Conservation (phyloP, 2,329 filamentous ascomycete genomes). For the Epichloe elymi region DNA sequence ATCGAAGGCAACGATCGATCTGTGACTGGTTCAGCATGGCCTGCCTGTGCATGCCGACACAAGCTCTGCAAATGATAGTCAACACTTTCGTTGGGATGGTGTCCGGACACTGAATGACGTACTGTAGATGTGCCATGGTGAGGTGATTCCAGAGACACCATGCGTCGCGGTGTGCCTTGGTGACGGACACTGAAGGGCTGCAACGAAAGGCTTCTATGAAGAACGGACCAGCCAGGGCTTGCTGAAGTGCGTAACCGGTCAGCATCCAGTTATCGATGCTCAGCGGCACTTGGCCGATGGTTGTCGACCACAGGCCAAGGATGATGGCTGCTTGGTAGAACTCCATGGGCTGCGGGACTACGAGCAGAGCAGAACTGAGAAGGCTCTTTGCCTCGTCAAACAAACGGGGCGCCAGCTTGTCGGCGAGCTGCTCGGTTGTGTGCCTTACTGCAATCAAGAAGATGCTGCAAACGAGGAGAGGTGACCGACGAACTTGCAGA, state of each 20-base stretch:
- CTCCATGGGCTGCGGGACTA: slow-evolving; percentile 9
- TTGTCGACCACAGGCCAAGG: slow-evolving; percentile 16
- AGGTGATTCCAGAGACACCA: slow-evolving; percentile 18
- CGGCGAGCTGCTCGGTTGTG: slow-evolving; percentile 12
- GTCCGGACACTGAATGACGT: not conserved
- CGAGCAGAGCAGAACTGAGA: slow-evolving; percentile 7
- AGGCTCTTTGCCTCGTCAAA: slow-evolving; percentile 14
- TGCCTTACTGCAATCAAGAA: slow-evolving; percentile 15
- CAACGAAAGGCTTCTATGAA: slow-evolving; percentile 7
- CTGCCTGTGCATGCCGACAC: slow-evolving; percentile 14
- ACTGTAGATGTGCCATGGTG: slow-evolving; percentile 16
- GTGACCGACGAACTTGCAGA: slow-evolving; percentile 4
- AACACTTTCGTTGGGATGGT: not conserved
- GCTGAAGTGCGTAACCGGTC: slow-evolving; percentile 14
- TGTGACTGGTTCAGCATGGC: slow-evolving; percentile 10
- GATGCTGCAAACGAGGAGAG: slow-evolving; percentile 13
- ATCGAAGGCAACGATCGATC: slow-evolving; percentile 10
- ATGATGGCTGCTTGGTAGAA: slow-evolving; percentile 15
- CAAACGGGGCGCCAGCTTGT: slow-evolving; percentile 11
- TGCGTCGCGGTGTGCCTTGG: slow-evolving; percentile 3
- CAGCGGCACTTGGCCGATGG: slow-evolving; percentile 13
- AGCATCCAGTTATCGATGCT: slow-evolving; percentile 17
- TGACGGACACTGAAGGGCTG: not conserved
- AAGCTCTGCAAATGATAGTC: slow-evolving; percentile 10
- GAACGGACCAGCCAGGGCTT: slow-evolving; percentile 11